These are phyloP conservation scores for Sarcocystis neurona DNA, from an alignment of 169 alveolate genomes.

Conservation along the genomic window DNA sequence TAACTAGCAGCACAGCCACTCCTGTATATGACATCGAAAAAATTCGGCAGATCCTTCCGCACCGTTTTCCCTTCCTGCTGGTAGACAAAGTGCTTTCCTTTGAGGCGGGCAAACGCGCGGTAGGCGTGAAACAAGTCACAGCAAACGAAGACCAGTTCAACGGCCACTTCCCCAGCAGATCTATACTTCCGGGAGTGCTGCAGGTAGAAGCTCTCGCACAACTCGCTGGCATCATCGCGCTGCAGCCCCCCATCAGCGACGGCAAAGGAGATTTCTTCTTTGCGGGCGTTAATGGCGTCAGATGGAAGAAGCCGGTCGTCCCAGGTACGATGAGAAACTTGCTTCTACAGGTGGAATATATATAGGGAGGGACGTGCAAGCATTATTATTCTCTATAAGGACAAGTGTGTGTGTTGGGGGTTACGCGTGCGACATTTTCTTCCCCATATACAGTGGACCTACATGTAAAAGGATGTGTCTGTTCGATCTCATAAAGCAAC, in stretches of 20 bases:
- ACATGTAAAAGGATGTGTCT: no score
- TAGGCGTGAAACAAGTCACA: conserved; percentile 72
- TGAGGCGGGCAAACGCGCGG: conserved; percentile 68
- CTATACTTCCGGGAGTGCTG: conserved; percentile 75
- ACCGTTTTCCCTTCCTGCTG: conserved; percentile 73
- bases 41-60: conserved; percentile 69
- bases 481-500: no score
- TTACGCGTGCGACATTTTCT: no score
- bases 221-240: conserved; percentile 73
- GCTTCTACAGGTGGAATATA: no score
- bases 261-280: conserved; percentile 69
- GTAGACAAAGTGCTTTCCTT: conserved; percentile 73
- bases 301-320: conserved; percentile 74
- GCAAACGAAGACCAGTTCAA: conserved; percentile 71
- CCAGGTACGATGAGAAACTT: conserved; percentile 67
- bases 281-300: conserved; percentile 76
- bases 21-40: conserved; percentile 64
- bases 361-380: no score
- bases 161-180: conserved; percentile 74
- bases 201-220: conserved; percentile 77
- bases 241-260: conserved; percentile 67
- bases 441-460: no score
- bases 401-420: no score
- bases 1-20: neutral
- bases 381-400: no score